These are phyloP conservation scores for Dillenia turbinata DNA, from an alignment of 164 flowering plant species.

Conservation along the genomic window DNA sequence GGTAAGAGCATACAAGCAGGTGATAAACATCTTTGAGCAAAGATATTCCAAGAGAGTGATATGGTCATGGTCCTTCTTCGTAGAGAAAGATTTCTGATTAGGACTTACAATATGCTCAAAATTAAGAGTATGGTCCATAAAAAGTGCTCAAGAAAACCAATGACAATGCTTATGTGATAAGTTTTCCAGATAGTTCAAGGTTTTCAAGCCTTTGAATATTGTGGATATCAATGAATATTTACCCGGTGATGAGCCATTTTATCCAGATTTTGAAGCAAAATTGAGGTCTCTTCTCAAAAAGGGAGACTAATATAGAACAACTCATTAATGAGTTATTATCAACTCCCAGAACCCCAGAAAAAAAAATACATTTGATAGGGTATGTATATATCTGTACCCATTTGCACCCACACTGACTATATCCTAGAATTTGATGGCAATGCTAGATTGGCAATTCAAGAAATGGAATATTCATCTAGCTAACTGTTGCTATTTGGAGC, in stretches of 20 bases:
- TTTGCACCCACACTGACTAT: no score
- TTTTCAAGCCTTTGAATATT: not conserved
- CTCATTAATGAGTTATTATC: no score
- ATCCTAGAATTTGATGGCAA: no score
- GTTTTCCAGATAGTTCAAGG: not conserved
- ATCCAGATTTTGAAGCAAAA: not conserved
- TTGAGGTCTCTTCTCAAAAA: not conserved
- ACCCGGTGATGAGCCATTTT: not conserved
- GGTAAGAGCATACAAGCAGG: not conserved
- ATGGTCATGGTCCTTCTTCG: conserved; percentile 17
- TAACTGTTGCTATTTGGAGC: no score
- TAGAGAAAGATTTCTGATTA: conserved; percentile 7
- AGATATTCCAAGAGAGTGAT: conserved; percentile 11
- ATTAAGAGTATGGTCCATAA: not conserved
- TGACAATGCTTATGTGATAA: not conserved
- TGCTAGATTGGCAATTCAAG: no score
- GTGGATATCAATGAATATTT: not conserved
- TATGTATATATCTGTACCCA: no score
- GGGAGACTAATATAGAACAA: not conserved
- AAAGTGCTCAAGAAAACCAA: not conserved
- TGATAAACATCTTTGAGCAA: conserved; percentile 3
- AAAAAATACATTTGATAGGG: no score
- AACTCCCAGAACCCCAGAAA: no score
- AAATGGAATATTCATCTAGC: no score
- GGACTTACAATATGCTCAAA: conserved; percentile 1